Evolutionary conservation across 2,329 filamentous ascomycete species (phyloP), one percentile per base, ranked within the genome.

Genomic region (Exophiala sp.): DNA sequence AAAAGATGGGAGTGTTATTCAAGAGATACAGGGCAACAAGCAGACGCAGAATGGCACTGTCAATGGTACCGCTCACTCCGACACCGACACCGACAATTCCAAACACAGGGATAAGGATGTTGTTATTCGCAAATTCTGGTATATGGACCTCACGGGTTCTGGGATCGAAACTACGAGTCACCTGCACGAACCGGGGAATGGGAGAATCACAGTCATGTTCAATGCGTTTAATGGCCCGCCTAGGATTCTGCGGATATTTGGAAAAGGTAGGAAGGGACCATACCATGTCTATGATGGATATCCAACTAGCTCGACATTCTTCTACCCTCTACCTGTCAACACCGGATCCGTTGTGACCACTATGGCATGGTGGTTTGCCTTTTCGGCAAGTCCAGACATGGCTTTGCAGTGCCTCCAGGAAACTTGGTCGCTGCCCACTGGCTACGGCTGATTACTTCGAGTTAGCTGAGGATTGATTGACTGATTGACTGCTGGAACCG

Each of bases 151-250:
- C 30, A 88, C 82, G 1, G 86, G 86, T 23, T 86, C 82, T 24
- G 86, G 86, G 19, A 82, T 76, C 62, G 86, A 91, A 69, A 90
- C 86, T 2, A 83, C 90, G 53, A 74, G 80, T 3, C 86, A 90
- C 62, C 67, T 87, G 9, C 82, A 87, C 63, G 86, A 91, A 39
- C 58, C 58, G 2, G 55, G 56, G 62, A 90, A 90, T 60, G 83
- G 82, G 23, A 78, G 86, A 13, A 76, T 86, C 14, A 88, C 84
- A 4, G 69, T 90, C 62, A 82, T 88, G 75, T 88, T 89, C 68
- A 83, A 78, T 64, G 81, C 78, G 18, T 86, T 85, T 56, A 78
- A 76, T 1, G 58, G 69, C 2, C 63, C 70, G 0, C 82, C 83
- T 13, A 72, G 80, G 47, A 86, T 86, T 60, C 63, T 85, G 64